A percentile compares a stretch with the other conserved stretches of the same genome.
Conservation (phyloP, 192 early-diverging fungal genomes). For the Mortierella alpina region DNA sequence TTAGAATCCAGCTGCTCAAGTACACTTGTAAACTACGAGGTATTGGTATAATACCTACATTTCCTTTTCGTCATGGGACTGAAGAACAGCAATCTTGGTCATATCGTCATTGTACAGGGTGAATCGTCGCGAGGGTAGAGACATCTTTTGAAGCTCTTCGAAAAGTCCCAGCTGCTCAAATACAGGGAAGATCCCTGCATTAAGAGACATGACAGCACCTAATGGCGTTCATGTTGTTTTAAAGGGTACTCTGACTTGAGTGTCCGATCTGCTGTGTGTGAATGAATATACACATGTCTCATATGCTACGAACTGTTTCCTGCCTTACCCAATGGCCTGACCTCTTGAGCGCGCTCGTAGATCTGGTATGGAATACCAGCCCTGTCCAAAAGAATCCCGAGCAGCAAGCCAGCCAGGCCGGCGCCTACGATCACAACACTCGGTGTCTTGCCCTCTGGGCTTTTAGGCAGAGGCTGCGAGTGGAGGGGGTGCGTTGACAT, state of each 20-base stretch:
- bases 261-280: too few relatives aligned
- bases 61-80: background rate
- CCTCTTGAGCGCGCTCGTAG: background rate
- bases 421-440: background rate
- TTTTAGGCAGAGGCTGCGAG: too few relatives aligned
- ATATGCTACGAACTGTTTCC: background rate
- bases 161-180: slow-evolving; percentile 19
- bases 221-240: background rate
- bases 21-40: too few relatives aligned
- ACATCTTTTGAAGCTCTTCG: slow-evolving; percentile 7
- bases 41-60: background rate
- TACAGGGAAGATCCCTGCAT: slow-evolving; percentile 1
- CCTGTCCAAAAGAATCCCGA: background rate
- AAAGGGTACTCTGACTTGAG: background rate
- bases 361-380: background rate
- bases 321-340: background rate
- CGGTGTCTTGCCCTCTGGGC: too few relatives aligned
- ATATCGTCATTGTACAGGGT: background rate
- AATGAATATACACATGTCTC: background rate
- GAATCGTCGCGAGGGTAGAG: background rate
- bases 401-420: background rate
- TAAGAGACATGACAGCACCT: slow-evolving; percentile 2
- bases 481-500: too few relatives aligned
- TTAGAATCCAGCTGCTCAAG: too few relatives aligned
- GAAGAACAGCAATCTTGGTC: background rate